Evolutionary conservation across 2,329 filamentous ascomycete species (phyloP).

Genomic region (Colletotrichum orchidophilum): DNA sequence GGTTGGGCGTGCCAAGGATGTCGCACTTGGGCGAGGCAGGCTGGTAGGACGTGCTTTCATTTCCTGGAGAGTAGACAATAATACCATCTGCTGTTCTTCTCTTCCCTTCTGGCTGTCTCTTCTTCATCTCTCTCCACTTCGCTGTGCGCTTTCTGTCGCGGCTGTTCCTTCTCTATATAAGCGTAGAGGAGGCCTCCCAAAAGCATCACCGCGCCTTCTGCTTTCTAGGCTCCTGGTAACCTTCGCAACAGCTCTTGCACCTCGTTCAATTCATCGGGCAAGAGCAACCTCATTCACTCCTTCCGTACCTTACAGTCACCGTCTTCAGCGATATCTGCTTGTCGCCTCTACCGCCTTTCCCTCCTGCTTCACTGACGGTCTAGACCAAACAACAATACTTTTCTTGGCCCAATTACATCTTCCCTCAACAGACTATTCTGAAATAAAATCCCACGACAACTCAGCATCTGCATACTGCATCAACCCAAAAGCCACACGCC

Average conservation of each 20-base stretch:
- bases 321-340: neutral
- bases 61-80: conserved; percentile 3
- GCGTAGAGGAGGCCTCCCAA: neutral
- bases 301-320: neutral
- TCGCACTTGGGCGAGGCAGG: neutral
- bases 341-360: neutral
- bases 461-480: neutral
- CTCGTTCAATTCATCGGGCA: neutral
- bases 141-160: neutral
- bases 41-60: neutral
- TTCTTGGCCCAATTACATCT: neutral
- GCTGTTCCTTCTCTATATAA: neutral
- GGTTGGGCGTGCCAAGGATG: neutral
- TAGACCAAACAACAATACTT: neutral
- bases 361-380: neutral
- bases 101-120: neutral
- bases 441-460: neutral
- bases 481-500: neutral
- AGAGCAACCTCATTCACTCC: neutral
- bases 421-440: neutral
- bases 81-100: neutral
- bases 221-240: neutral
- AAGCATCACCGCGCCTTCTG: neutral
- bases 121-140: neutral
- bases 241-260: neutral